Conservation (phyloP, 495 filamentous ascomycete species). For the Lichenothelia convexa region DNA sequence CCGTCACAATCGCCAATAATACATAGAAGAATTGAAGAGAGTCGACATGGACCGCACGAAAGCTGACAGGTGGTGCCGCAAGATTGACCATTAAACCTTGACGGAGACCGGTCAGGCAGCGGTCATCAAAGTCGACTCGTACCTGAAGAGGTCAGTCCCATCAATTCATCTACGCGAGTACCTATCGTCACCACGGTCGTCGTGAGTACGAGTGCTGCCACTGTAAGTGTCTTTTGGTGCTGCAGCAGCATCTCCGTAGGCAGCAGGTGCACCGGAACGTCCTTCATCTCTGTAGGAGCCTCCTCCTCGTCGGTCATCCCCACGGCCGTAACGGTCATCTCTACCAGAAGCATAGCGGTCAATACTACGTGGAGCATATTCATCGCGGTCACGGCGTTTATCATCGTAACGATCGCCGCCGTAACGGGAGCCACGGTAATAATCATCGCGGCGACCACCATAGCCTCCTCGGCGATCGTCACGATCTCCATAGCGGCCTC, state of each 20-base stretch:
- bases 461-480: slow-evolving; percentile 19
- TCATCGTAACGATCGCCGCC: slow-evolving; percentile 34
- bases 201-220: slow-evolving; percentile 11
- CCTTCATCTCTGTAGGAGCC: slow-evolving; percentile 7
- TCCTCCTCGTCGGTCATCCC: slow-evolving; percentile 25
- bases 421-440: slow-evolving; percentile 12
- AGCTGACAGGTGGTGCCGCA: no score
- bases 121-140: no score
- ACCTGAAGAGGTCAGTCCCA: slow-evolving; percentile 3
- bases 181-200: slow-evolving; percentile 12
- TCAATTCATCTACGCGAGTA: slow-evolving; percentile 1
- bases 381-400: slow-evolving; percentile 30
- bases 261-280: slow-evolving; percentile 10
- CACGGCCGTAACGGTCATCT: slow-evolving; percentile 41
- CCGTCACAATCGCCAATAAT: no score
- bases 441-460: slow-evolving; percentile 17
- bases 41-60: no score
- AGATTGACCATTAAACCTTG: no score
- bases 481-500: slow-evolving; percentile 14
- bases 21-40: no score
- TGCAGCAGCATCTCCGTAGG: slow-evolving; percentile 5
- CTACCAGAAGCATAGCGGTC: slow-evolving; percentile 47
- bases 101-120: no score
- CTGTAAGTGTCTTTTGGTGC: not conserved
- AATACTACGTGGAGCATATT: slow-evolving; percentile 45